Conservation (phyloP, 805 yeast genomes). For the Candida jianshihensis region DNA sequence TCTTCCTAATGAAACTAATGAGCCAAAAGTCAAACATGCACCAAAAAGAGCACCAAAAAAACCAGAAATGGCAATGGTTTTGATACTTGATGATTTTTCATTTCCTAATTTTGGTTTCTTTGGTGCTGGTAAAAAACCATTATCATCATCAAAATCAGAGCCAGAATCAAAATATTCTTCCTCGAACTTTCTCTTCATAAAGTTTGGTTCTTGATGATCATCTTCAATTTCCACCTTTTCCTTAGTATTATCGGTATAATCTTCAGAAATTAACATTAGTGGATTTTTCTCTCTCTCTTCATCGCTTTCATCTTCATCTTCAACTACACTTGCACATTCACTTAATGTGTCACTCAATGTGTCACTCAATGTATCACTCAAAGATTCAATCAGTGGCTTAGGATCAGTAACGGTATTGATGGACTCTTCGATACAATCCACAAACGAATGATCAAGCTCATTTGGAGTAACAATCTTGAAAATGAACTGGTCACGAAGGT, state of each 20-base stretch:
- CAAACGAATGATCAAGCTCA: no score
- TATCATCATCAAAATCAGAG: slow-evolving; percentile 6
- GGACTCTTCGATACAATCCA: no score
- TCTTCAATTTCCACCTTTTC: no score
- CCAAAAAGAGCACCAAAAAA: slow-evolving; percentile 7
- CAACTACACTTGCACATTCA: background rate
- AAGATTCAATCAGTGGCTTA: no score
- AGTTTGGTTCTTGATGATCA: background rate
- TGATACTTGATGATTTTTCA: background rate
- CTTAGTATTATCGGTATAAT: no score
- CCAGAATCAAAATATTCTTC: background rate
- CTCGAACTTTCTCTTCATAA: background rate
- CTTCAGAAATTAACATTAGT: no score
- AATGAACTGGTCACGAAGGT: no score
- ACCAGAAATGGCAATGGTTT: background rate
- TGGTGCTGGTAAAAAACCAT: slow-evolving; percentile 1
- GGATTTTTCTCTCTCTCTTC: no score
- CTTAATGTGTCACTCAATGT: background rate
- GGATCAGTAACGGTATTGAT: no score
- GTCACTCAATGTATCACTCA: no score
- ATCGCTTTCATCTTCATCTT: background rate
- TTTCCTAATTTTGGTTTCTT: slow-evolving; percentile 1
- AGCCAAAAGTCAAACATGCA: slow-evolving; percentile 8
- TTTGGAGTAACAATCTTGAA: no score
- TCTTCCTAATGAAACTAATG: slow-evolving; percentile 7